Conservation (phyloP, 345 rosid species). For the Eucalyptus fibrosa region DNA sequence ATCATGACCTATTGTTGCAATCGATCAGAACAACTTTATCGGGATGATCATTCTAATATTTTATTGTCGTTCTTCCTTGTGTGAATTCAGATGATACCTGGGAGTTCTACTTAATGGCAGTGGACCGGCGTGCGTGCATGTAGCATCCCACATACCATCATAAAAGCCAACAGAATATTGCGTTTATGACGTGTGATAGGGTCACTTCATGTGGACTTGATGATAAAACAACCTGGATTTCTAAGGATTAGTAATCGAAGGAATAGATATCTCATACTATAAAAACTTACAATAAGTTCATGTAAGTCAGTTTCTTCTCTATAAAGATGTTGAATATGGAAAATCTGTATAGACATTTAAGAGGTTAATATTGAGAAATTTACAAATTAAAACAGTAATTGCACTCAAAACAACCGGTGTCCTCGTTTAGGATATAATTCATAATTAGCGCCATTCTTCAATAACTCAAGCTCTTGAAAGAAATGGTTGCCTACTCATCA, state of each 20-base stretch:
- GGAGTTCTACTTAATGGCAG: background rate
- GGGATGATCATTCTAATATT: background rate
- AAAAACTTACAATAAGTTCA: background rate
- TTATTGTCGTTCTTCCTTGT: background rate
- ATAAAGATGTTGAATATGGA: background rate
- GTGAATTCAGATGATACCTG: background rate
- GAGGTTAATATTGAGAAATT: background rate
- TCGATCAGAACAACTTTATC: background rate
- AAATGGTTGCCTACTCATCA: background rate
- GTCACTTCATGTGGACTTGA: background rate
- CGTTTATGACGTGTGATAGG: background rate
- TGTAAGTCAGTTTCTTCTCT: background rate
- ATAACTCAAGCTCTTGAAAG: background rate
- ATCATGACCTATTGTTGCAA: background rate
- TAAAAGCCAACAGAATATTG: background rate
- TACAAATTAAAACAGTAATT: background rate
- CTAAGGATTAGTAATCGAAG: background rate
- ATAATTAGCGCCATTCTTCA: background rate
- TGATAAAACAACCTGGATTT: background rate
- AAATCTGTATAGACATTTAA: background rate
- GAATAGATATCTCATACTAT: background rate
- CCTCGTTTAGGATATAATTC: background rate
- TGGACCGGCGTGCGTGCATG: background rate
- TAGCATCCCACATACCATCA: background rate
- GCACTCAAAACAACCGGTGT: background rate